These are phyloP conservation scores for Senna siamea DNA, from an alignment of 306 rosid genomes.

Conservation along the genomic window DNA sequence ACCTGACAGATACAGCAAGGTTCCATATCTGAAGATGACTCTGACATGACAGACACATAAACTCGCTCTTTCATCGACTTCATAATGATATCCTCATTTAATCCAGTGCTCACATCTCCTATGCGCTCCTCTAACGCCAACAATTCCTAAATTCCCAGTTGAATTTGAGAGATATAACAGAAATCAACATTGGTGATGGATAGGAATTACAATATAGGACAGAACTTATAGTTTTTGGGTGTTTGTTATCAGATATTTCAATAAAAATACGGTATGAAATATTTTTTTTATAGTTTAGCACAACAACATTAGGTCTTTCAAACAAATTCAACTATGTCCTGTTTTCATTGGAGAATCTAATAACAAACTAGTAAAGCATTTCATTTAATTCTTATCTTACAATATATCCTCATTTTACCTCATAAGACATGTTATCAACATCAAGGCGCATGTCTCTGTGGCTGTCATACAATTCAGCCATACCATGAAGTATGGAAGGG, in stretches of 20 bases:
- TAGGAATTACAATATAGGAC: background rate
- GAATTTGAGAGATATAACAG: conserved; percentile 33
- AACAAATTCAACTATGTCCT: no score
- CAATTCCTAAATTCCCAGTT: conserved; percentile 61
- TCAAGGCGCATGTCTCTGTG: conserved; percentile 95
- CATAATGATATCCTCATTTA: conserved; percentile 60
- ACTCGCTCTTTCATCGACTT: conserved; percentile 65
- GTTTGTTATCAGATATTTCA: no score
- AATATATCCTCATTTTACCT: conserved; percentile 55
- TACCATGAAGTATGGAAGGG: conserved; percentile 63
- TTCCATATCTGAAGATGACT: conserved; percentile 52
- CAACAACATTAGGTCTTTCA: no score
- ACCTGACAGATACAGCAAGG: conserved; percentile 91
- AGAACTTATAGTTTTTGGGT: no score
- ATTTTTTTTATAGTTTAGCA: no score
- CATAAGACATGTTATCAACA: conserved; percentile 90
- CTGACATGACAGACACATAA: conserved; percentile 31
- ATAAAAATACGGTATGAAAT: no score
- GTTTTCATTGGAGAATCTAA: background rate
- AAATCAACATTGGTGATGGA: conserved; percentile 32
- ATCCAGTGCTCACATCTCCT: conserved; percentile 81
- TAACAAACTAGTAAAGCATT: no score
- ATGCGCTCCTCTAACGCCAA: conserved; percentile 84
- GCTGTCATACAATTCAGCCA: conserved; percentile 85
- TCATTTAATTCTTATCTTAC: background rate